Evolutionary conservation across 148 eudicot genomes (phyloP), one percentile per base, ranked within the genome.

Genomic region (Rheum nobile): DNA sequence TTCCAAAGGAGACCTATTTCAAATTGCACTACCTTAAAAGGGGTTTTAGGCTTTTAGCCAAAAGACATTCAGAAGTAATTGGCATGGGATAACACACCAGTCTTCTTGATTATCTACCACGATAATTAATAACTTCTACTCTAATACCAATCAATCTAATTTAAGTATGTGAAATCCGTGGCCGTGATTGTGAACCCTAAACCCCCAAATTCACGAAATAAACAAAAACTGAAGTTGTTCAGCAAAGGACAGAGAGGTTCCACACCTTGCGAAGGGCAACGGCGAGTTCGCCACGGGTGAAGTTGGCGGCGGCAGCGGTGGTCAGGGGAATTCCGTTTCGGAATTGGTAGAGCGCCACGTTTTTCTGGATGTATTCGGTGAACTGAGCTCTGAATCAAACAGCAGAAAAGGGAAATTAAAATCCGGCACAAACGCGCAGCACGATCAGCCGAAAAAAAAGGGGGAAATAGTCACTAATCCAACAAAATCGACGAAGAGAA

Each of bases 261-360:
- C n/a, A n/a, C n/a, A n/a, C n/a, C n/a, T n/a, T n/a, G n/a, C n/a
- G n/a, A n/a, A n/a, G n/a, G n/a, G n/a, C n/a, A n/a, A n/a, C n/a
- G n/a, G n/a, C n/a, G n/a, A n/a, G n/a, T n/a, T n/a, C n/a, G n/a
- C n/a, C n/a, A n/a, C n/a, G n/a, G n/a, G n/a, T n/a, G n/a, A 89
- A 92, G 80, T 92, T 92, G 48, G 97, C 95, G 70, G 95, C 77
- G 29, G 97, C 97, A n/a, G 90, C 77, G 68, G 97, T 89, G 0
- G 97, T 86, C 91, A 92, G 80, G 47, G 97, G 95, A 32, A 89
- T 89, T 10, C 89, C 88, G 75, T 92, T 92, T 14, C 95, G 85
- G 34, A 86, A 89, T 78, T 90, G 95, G 59, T 90, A 90, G 82
- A 90, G 76, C 11, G 91, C 54, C 24, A 90, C 90, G 71, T 89